Evolutionary conservation across 2,329 filamentous ascomycete genomes (phyloP), one percentile per base, ranked within the genome.

Genomic region (Alternaria alternata): DNA sequence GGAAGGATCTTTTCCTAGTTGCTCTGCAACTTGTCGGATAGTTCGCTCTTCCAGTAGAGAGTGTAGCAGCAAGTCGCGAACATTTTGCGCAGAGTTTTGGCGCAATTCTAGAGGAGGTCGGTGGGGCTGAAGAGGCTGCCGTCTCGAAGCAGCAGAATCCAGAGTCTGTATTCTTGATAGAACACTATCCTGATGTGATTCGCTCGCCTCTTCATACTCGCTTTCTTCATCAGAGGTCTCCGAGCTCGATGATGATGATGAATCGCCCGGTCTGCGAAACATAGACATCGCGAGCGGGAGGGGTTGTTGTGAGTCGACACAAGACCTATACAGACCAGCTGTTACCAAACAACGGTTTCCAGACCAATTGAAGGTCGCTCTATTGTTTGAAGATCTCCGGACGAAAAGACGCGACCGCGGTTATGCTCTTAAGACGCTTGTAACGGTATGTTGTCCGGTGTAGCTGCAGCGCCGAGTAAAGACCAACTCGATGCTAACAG

Each of bases 11-110:
- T 74, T 73, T 8, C 72, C 74, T 28, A 81, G 63, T 51, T 79
- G 72, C 18, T 76, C 67, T 36, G 79, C 71, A 11, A 80, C 79
- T 51, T 81, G 74, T 28, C 70, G 72, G 9, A 80, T 63, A 36
- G 80, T 80, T 53, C 79, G 77, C 44, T 82, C 78, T 66, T 84
- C 82, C 2, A 84, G 70, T 22, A 84, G 62, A 2, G 82, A 77
- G 65, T 83, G 81, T 5, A 84, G 63, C 11, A 83, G 62, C 14
- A 81, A 64, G 54, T 82, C 78, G 20, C 70, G 73, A 32, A 78
- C 62, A 49, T 73, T 65, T 34, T 71, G 64, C 8, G 66, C 61
- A 16, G 71, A 75, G 39, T 62, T 70, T 38, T 68, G 65, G 41
- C 67, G 62, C 47, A 67, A 30, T 7, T 65, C 64, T 24, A 67